phyloP scores from a whole-genome alignment of 2,329 filamentous ascomycete genomes.

The Alternaria longipes region DNA sequence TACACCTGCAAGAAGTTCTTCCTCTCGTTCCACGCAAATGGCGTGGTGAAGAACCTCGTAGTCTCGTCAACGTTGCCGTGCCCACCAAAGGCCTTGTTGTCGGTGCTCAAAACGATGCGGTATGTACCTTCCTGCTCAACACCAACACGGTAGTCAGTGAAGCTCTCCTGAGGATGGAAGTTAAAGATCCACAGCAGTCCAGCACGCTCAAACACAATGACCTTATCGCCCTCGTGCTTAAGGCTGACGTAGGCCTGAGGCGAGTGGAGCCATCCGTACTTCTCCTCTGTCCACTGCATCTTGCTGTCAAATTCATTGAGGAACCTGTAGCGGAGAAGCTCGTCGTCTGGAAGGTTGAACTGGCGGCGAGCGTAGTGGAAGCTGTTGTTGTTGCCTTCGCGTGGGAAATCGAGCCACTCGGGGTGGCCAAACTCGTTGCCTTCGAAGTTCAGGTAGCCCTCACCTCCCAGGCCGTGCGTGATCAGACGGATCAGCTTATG shows the following conservation, averaged over 20 bases:
- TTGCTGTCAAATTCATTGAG: slow-evolving; percentile 92
- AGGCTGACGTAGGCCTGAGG: slow-evolving; percentile 90
- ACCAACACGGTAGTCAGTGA: slow-evolving; percentile 90
- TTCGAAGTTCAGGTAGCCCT: slow-evolving; percentile 98
- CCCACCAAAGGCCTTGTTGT: slow-evolving; percentile 80
- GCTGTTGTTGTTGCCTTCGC: slow-evolving; percentile 89
- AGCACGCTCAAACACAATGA: slow-evolving; percentile 93
- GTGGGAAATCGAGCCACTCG: slow-evolving; percentile 98
- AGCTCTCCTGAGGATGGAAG: slow-evolving; percentile 86
- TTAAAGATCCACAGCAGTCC: slow-evolving; percentile 96
- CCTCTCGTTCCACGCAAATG: slow-evolving; percentile 87
- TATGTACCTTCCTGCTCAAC: slow-evolving; percentile 88
- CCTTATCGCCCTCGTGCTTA: slow-evolving; percentile 93
- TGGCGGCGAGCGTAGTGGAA: slow-evolving; percentile 95
- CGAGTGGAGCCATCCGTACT: slow-evolving; percentile 89
- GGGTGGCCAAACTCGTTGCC: slow-evolving; percentile 99
- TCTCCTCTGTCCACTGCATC: slow-evolving; percentile 88
- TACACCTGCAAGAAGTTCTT: slow-evolving; percentile 95
- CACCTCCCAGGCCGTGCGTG: slow-evolving; percentile 89
- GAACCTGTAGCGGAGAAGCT: slow-evolving; percentile 84
- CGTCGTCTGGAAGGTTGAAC: slow-evolving; percentile 89
- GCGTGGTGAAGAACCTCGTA: slow-evolving; percentile 92
- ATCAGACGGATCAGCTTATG: slow-evolving; percentile 98
- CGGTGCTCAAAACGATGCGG: slow-evolving; percentile 82
- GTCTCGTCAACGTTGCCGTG: slow-evolving; percentile 77